These are phyloP conservation scores for Suillus subluteus DNA, from an alignment of 768 basidiomycete species.

Conservation along the genomic window DNA sequence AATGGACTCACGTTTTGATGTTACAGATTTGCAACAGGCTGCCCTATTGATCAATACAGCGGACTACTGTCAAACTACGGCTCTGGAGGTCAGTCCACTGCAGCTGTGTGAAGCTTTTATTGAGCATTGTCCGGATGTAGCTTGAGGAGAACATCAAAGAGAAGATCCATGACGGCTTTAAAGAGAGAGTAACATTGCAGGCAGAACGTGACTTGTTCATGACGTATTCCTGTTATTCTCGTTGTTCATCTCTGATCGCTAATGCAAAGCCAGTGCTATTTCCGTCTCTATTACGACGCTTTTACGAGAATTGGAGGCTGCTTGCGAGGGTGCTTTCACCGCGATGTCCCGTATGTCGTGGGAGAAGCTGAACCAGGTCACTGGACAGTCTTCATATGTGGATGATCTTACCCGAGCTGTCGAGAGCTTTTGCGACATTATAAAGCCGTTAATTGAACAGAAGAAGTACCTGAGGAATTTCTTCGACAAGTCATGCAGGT, in stretches of 20 bases:
- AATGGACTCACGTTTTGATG: slow-evolving; percentile 77
- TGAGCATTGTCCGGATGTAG: slow-evolving; percentile 41
- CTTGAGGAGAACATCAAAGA: slow-evolving; percentile 91
- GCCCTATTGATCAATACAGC: slow-evolving; percentile 96
- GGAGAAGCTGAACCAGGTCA: slow-evolving; percentile 80
- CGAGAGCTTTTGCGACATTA: slow-evolving; percentile 74
- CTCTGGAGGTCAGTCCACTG: slow-evolving; percentile 64
- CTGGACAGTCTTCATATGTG: slow-evolving; percentile 82
- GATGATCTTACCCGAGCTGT: slow-evolving; percentile 74
- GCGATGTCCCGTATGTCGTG: slow-evolving; percentile 80
- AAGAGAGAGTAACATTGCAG: slow-evolving; percentile 81
- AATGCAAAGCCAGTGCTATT: slow-evolving; percentile 59
- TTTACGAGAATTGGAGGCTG: slow-evolving; percentile 83
- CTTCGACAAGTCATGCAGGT: slow-evolving; percentile 94
- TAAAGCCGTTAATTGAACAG: slow-evolving; percentile 85
- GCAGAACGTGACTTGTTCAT: slow-evolving; percentile 88
- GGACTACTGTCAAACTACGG: slow-evolving; percentile 94
- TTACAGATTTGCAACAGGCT: slow-evolving; percentile 74
- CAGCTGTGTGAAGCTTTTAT: slow-evolving; percentile 6
- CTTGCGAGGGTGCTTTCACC: slow-evolving; percentile 78
- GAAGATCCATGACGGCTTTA: slow-evolving; percentile 75
- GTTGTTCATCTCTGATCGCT: neutral
- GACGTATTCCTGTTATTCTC: slow-evolving; percentile 52
- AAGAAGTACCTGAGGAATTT: slow-evolving; percentile 95
- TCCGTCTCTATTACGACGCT: slow-evolving; percentile 81